Base-by-base conservation (phyloP, 2,329 filamentous ascomycete genomes). In the Blumeria hordei region DNA sequence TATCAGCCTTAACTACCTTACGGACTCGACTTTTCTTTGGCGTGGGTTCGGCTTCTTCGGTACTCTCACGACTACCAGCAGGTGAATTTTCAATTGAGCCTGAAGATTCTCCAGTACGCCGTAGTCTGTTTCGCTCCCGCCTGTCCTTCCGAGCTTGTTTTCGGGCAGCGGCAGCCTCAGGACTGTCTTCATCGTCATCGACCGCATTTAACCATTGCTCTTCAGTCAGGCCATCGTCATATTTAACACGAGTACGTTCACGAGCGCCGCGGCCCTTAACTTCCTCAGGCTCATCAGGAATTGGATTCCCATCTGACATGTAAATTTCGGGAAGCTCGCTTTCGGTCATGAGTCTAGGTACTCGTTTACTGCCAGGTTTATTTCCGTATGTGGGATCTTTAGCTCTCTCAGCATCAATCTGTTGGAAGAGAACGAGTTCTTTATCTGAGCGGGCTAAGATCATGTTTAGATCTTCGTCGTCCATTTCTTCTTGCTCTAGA, bases 151-250 rank as follows among this genome's bases (percentile, higher is more conserved):
- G 80, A 4, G 86, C 86, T 65, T 88, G 81, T 64, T 95, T 96
- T 43, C 92, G 81, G 37, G 85, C 85, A 39, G 93, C 88, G 1
- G 92, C 92, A 55, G 87, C 88, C 66, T 96, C 92, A 34, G 94
- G 88, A 0, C 80, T 82, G 65, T 98, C 92, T 1, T 98, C 92
- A 53, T 95, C 88, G 58, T 94, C 90, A 66, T 98, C 92, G 35
- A 98, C 90, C 55, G 92, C 92, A 73, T 94, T 90, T 54, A 96
- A 77, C 92, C 92, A 98, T 68, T 98, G 93, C 71, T 98, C 92
- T 70, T 98, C 93, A 0, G 92, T 96, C 34, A 98, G 78, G 54
- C 93, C 92, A 64, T 98, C 92, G 63, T 98, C 92, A 62, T 98
- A 98, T 67, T 84, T 85, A 63, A 95, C 88, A 64, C 87, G 82